Evolutionary conservation across 441 rosid genomes (phyloP).

Genomic region (Geranium incanum): DNA sequence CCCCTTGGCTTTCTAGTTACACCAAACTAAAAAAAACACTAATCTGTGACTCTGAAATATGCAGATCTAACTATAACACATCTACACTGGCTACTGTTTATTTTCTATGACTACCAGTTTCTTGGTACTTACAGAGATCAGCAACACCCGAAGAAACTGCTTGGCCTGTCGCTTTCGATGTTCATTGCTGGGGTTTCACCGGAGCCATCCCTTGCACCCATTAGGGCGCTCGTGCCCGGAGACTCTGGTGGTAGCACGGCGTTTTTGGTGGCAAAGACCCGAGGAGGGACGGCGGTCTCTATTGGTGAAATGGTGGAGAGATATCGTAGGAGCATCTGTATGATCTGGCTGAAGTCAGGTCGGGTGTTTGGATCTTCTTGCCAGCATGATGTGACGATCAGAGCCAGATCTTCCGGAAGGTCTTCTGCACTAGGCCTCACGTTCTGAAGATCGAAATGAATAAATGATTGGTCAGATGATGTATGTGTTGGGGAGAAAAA

Average conservation of each 20-base stretch:
- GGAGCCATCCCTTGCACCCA: slow-evolving; percentile 38
- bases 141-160: slow-evolving; percentile 50
- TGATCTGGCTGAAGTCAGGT: slow-evolving; percentile 53
- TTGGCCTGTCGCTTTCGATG: slow-evolving; percentile 30
- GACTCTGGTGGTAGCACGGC: slow-evolving; percentile 49
- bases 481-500: neutral
- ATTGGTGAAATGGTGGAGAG: slow-evolving; percentile 43
- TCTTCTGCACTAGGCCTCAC: slow-evolving; percentile 63
- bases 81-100: no score
- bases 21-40: no score
- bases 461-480: neutral
- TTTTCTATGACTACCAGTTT: no score
- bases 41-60: no score
- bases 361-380: slow-evolving; percentile 58
- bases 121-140: no score
- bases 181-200: slow-evolving; percentile 36
- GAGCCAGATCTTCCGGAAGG: slow-evolving; percentile 44
- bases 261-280: slow-evolving; percentile 44
- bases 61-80: no score
- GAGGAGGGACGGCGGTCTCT: slow-evolving; percentile 34
- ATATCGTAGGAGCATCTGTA: slow-evolving; percentile 50
- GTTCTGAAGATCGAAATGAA: slow-evolving; percentile 28
- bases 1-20: no score
- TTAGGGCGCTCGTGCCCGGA: slow-evolving; percentile 62
- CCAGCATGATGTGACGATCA: slow-evolving; percentile 59